Evolutionary conservation across 495 filamentous ascomycete species (phyloP).

Genomic region (Penicillium fimorum): DNA sequence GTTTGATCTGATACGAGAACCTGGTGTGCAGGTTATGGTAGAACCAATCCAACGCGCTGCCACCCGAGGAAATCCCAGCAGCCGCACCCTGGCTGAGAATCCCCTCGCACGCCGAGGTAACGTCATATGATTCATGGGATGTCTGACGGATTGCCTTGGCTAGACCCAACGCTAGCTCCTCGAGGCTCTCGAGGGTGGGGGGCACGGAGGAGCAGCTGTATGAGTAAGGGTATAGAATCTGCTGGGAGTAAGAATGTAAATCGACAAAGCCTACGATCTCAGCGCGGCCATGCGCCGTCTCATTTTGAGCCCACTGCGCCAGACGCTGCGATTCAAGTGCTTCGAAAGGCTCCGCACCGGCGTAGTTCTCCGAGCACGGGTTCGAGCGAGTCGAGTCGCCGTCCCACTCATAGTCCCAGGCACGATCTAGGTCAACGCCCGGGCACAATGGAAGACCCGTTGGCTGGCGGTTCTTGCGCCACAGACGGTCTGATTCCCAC

Average conservation of each 20-base stretch:
- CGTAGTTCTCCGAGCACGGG: conserved; percentile 90
- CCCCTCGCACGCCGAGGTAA: conserved; percentile 86
- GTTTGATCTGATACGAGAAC: conserved; percentile 91
- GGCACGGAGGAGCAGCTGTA: conserved; percentile 76
- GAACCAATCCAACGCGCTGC: conserved; percentile 93
- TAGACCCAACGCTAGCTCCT: conserved; percentile 86
- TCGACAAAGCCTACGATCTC: conserved; percentile 83
- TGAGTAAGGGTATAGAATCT: conserved; percentile 89
- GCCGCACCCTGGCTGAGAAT: conserved; percentile 50
- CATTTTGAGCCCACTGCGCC: conserved; percentile 81
- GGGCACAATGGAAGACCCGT: conserved; percentile 80
- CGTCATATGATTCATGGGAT: conserved; percentile 71
- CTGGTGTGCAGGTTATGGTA: conserved; percentile 82
- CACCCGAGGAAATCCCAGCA: conserved; percentile 57
- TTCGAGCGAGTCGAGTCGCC: conserved; percentile 63
- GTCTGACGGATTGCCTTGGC: conserved; percentile 82
- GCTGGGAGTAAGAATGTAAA: conserved; percentile 93
- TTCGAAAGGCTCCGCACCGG: conserved; percentile 81
- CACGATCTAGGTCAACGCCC: conserved; percentile 85
- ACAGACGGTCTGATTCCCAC: conserved; percentile 87
- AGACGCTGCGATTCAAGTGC: conserved; percentile 73
- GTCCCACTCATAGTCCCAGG: conserved; percentile 84
- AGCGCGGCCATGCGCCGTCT: conserved; percentile 67
- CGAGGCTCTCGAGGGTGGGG: conserved; percentile 84
- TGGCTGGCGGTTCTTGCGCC: conserved; percentile 91